These are phyloP conservation scores for Lignosus rhinocerotis DNA, from an alignment of 1,284 basidiomycete species.

Conservation along the genomic window DNA sequence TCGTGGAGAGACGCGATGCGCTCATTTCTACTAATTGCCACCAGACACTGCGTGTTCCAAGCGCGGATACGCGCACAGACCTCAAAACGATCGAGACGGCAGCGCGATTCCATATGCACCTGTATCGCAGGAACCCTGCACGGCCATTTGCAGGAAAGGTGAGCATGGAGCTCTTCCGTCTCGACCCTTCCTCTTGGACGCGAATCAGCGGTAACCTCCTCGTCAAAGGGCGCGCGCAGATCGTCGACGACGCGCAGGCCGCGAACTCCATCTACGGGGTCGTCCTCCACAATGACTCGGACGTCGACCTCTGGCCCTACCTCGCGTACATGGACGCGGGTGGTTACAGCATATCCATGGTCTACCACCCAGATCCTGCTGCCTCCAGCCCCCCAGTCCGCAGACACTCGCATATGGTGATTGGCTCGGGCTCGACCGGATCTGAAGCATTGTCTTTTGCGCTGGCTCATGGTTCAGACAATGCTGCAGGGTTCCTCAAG, in stretches of 20 bases:
- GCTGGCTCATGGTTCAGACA: slow-evolving; percentile 30
- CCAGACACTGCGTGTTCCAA: slow-evolving; percentile 36
- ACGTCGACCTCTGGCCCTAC: slow-evolving; percentile 46
- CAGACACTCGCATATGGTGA: slow-evolving; percentile 36
- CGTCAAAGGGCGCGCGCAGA: slow-evolving; percentile 38
- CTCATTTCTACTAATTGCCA: slow-evolving; percentile 35
- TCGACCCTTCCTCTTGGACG: slow-evolving; percentile 36
- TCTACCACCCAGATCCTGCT: slow-evolving; percentile 39
- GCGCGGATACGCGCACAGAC: slow-evolving; percentile 32
- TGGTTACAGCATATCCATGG: slow-evolving; percentile 44
- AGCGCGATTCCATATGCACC: slow-evolving; percentile 47
- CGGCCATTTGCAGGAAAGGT: slow-evolving; percentile 38
- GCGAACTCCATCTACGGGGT: slow-evolving; percentile 38
- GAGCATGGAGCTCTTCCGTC: slow-evolving; percentile 40
- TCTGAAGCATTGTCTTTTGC: slow-evolving; percentile 38
- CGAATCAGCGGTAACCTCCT: slow-evolving; percentile 40
- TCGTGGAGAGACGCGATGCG: slow-evolving; percentile 40
- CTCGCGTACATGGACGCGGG: slow-evolving; percentile 48
- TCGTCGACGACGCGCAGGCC: slow-evolving; percentile 35
- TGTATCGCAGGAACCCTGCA: slow-evolving; percentile 43
- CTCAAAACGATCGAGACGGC: slow-evolving; percentile 41
- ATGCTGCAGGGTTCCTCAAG: slow-evolving; percentile 45
- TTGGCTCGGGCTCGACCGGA: slow-evolving; percentile 34
- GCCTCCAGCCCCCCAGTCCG: slow-evolving; percentile 37
- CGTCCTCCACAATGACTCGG: slow-evolving; percentile 41